Percentiles rank a stretch among this genome's conserved stretches.
Conservation (phyloP, 352 stramenopile species). For the Peronospora farinosa region DNA sequence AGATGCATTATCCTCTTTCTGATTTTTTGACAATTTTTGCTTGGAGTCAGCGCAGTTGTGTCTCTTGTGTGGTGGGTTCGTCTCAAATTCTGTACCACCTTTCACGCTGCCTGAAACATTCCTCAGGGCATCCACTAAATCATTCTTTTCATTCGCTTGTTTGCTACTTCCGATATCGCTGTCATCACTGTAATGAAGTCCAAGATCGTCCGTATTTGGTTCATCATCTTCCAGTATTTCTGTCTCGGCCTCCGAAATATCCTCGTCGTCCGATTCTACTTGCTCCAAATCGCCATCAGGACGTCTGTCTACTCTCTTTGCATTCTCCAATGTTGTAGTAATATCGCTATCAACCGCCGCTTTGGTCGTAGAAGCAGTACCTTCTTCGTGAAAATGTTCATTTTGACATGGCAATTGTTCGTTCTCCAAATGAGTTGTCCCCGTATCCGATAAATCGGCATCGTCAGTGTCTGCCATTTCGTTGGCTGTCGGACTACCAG, state of each 20-base stretch:
- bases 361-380: not conserved
- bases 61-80: not conserved
- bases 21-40: not conserved
- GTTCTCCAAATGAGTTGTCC: slow-evolving; percentile 31
- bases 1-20: slow-evolving; percentile 10
- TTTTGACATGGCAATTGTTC: slow-evolving; percentile 21
- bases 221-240: slow-evolving; percentile 35
- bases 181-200: slow-evolving; percentile 36
- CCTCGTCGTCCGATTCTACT: slow-evolving; percentile 13
- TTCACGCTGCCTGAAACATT: slow-evolving; percentile 4
- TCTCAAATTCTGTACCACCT: not conserved
- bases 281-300: not conserved
- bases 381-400: slow-evolving; percentile 5
- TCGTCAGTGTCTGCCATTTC: slow-evolving; percentile 7
- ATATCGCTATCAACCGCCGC: not conserved
- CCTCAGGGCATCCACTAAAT: not conserved
- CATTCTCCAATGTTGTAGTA: not conserved
- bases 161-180: slow-evolving; percentile 16
- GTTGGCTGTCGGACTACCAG: not conserved
- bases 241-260: slow-evolving; percentile 37
- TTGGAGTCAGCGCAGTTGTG: slow-evolving; percentile 3
- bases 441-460: slow-evolving; percentile 28
- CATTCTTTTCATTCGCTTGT: not conserved
- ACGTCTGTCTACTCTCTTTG: not conserved
- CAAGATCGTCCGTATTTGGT: slow-evolving; percentile 28